These are phyloP conservation scores for Juncus effusus DNA, from an alignment of 176 grass and related monocot species.

Conservation along the genomic window DNA sequence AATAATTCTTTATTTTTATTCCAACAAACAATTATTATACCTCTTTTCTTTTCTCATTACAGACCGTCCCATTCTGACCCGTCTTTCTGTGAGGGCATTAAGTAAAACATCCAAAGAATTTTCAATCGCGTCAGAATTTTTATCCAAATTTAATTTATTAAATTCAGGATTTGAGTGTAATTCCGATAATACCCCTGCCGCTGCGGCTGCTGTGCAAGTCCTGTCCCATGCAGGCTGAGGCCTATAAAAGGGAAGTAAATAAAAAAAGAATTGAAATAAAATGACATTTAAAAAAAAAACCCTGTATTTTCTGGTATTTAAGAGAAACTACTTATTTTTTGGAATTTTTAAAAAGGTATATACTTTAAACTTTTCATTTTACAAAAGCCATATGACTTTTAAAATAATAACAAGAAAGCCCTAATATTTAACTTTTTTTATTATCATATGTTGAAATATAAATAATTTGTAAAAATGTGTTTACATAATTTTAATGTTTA, in stretches of 20 bases:
- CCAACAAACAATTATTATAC: constrained; percentile 48
- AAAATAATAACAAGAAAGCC: too few relatives aligned
- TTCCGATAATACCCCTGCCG: constrained; percentile 72
- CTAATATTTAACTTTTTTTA: too few relatives aligned
- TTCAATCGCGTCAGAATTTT: constrained; percentile 66
- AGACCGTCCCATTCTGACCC: constrained; percentile 66
- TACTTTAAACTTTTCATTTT: background rate
- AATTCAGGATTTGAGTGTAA: constrained; percentile 47
- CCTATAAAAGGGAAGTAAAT: constrained; percentile 29
- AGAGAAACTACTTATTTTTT: background rate
- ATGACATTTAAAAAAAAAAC: too few relatives aligned
- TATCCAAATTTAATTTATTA: constrained; percentile 43
- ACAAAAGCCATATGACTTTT: background rate
- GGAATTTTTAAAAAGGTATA: background rate
- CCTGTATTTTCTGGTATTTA: too few relatives aligned
- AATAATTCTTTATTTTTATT: constrained; percentile 31
- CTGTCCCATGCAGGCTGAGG: constrained; percentile 89
- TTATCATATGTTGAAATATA: too few relatives aligned
- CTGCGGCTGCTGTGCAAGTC: constrained; percentile 79
- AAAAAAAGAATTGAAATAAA: constrained; percentile 4
- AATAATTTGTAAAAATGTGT: too few relatives aligned
- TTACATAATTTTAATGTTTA: too few relatives aligned
- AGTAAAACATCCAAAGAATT: constrained; percentile 62
- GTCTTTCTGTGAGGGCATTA: constrained; percentile 57
- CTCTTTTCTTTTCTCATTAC: constrained; percentile 54